phyloP scores from a whole-genome alignment of 148 eudicot species.

The Cornus suecica region DNA sequence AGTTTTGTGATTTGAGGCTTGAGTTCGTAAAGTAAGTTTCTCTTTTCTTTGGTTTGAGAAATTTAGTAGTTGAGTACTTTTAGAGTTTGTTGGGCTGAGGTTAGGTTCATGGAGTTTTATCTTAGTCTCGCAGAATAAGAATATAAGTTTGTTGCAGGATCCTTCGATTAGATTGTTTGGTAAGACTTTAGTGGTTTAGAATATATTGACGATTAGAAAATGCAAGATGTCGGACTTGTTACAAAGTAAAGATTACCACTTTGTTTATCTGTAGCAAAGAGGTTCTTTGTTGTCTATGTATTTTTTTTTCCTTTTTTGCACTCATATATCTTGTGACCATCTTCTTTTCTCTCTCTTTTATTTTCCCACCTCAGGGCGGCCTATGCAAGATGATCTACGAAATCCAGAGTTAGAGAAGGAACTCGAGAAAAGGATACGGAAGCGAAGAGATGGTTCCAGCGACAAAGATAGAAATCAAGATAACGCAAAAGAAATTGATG shows the following conservation, averaged over 20 bases:
- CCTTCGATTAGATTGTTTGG: background rate
- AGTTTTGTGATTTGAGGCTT: background rate
- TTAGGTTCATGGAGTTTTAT: background rate
- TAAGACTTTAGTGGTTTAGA: background rate
- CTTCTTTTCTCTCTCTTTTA: background rate
- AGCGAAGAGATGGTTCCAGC: constrained; percentile 58
- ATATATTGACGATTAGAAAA: background rate
- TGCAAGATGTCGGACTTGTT: constrained; percentile 8
- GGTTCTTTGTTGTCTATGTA: background rate
- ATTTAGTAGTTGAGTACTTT: background rate
- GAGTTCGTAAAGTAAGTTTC: background rate
- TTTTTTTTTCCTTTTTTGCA: background rate
- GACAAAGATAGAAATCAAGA: constrained; percentile 65
- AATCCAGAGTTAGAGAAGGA: constrained; percentile 66
- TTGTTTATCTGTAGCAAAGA: constrained; percentile 12
- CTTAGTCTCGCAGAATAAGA: background rate
- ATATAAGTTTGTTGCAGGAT: background rate
- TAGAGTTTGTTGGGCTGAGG: background rate
- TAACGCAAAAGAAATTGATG: constrained; percentile 48
- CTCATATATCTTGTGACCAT: background rate
- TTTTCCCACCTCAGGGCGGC: constrained; percentile 33
- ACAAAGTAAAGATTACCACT: background rate
- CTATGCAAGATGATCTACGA: constrained; percentile 42
- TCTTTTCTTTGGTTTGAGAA: background rate
- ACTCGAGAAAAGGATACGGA: constrained; percentile 58